A percentile compares a stretch with the other conserved stretches of the same genome.
These are phyloP conservation scores for Kodamaea neixiangensis DNA, from an alignment of 805 yeast genomes.

Conservation along the genomic window DNA sequence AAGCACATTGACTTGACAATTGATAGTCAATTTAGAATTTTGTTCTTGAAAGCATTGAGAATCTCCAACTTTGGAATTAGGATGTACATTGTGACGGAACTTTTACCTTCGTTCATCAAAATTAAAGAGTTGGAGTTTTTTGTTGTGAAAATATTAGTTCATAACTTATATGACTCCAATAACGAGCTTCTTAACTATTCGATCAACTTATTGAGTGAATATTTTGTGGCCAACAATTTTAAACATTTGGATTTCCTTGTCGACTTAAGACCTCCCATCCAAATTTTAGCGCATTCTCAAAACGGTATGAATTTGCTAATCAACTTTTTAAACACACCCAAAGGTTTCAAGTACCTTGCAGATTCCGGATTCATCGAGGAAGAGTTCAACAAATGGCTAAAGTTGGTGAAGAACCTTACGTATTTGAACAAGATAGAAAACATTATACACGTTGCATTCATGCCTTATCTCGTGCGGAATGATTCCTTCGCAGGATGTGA, in stretches of 20 bases:
- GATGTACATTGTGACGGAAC: constrained; percentile 53
- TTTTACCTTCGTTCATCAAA: constrained; percentile 45
- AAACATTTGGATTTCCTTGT: constrained; percentile 54
- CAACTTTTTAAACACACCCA: constrained; percentile 61
- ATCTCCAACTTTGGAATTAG: constrained; percentile 55
- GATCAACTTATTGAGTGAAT: constrained; percentile 23
- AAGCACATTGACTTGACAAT: constrained; percentile 59
- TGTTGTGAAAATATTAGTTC: constrained; percentile 57
- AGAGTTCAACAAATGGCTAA: constrained; percentile 71
- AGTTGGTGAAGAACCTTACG: constrained; percentile 36
- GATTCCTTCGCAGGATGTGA: background rate
- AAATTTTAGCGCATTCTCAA: constrained; percentile 24
- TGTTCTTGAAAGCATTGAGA: constrained; percentile 65
- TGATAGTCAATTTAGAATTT: constrained; percentile 66
- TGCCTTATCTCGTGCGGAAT: background rate
- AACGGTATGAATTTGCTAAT: constrained; percentile 52
- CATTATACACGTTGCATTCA: constrained; percentile 17
- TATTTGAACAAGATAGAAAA: constrained; percentile 45
- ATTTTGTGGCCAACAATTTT: constrained; percentile 24
- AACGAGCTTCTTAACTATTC: constrained; percentile 21
- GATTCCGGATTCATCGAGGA: constrained; percentile 59
- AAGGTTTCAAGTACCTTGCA: constrained; percentile 67
- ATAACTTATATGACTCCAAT: constrained; percentile 65
- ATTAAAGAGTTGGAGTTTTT: constrained; percentile 42
- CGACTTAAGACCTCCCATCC: constrained; percentile 54